Base-by-base conservation (phyloP, 345 rosid species). In the Erodium maritimum region DNA sequence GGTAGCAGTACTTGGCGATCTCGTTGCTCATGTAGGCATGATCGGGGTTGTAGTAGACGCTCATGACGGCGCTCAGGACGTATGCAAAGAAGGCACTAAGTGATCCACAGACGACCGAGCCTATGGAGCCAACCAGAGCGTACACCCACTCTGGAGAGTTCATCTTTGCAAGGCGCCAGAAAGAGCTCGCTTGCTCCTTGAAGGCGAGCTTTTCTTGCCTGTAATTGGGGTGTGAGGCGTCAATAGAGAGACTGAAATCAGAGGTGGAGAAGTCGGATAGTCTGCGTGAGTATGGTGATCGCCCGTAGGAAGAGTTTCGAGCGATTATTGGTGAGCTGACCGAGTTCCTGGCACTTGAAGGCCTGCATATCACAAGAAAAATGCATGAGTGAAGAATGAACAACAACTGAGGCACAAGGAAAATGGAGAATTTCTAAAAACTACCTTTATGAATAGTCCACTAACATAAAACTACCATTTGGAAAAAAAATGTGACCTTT, bases 241-340 rank as follows among this genome's bases (percentile, higher is more conserved):
- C 98, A 34, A 88, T 72, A 37, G 98, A 91, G 67, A 91, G 93
- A 63, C 86, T 82, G 54, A 91, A 91, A 75, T 91, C 98, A 21
- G 98, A 86, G n/a, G 98, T 91, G 20, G 98, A 91, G 77, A 91
- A 91, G 69, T 91, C 98, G 1, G 98, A 91, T 14, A 91, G 84
- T 62, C 98, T 75, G 52, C 98, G 82, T 1, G 98, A 91, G 60
- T 86, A 91, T 6, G 98, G 98, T 54, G 98, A 91, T 60, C 98
- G 82, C 10, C 98, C 98, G 68, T 91, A 91, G 0, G 98, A 91
- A 0, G 98, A 91, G 69, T 91, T 91, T 11, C 96, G 77, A 2
- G 98, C 81, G 51, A 91, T 91, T 62, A 91, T 91, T 0, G 98
- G 98, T 7, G 98, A 91, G 82, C 98, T 88, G 45, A 91, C 93